Percentiles rank a stretch among this genome's conserved stretches.
Conservation (phyloP, 2,329 filamentous ascomycete genomes). For the Pseudocercospora cruenta region DNA sequence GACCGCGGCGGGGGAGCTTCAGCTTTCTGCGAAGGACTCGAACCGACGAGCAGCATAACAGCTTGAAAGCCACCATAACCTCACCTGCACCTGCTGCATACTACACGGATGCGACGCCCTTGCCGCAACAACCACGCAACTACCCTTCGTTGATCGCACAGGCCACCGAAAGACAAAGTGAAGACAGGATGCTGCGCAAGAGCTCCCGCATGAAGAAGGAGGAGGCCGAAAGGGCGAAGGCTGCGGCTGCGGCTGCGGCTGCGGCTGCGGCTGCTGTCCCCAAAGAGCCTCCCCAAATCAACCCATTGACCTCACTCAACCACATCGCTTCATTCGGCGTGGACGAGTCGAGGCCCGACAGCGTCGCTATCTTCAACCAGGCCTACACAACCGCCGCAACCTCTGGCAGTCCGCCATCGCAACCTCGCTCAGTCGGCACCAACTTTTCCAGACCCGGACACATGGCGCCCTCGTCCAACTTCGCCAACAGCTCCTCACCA, state of each 20-base stretch:
- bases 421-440: constrained; percentile 42
- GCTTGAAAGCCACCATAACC: neutral
- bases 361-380: constrained; percentile 60
- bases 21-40: constrained; percentile 9
- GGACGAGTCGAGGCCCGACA: constrained; percentile 65
- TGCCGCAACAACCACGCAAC: neutral
- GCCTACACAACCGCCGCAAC: constrained; percentile 38
- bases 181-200: constrained; percentile 37
- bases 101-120: constrained; percentile 8
- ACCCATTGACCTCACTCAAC: constrained; percentile 48
- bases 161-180: neutral
- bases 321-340: constrained; percentile 65
- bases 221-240: constrained; percentile 25
- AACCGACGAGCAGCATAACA: constrained; percentile 2
- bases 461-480: constrained; percentile 26
- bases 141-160: neutral
- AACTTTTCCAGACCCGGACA: constrained; percentile 40
- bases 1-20: constrained; percentile 15
- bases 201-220: constrained; percentile 32
- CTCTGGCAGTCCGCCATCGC: constrained; percentile 47
- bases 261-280: constrained; percentile 55
- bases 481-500: constrained; percentile 32
- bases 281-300: constrained; percentile 63
- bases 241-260: constrained; percentile 20
- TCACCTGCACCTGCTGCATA: neutral